These are phyloP conservation scores for Grosmannia serpens DNA, from an alignment of 2,329 filamentous ascomycete genomes.

Conservation along the genomic window DNA sequence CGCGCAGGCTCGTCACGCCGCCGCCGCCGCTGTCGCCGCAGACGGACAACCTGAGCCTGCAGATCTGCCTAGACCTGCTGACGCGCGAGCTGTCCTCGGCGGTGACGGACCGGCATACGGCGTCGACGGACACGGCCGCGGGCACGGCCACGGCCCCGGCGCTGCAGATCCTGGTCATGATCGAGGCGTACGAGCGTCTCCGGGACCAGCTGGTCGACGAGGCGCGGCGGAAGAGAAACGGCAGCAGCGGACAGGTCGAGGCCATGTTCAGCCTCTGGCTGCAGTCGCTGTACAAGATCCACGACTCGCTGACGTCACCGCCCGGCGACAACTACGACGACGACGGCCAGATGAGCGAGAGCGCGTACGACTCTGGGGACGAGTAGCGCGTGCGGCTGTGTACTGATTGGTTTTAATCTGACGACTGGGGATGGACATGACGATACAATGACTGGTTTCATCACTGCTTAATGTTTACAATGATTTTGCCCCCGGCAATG, in stretches of 20 bases:
- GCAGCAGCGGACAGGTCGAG: constrained; percentile 22
- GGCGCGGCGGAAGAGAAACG: constrained; percentile 14
- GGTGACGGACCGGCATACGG: constrained; percentile 12
- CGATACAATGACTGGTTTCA: background rate
- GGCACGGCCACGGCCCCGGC: constrained; percentile 25
- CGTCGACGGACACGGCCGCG: background rate
- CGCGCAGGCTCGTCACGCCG: background rate
- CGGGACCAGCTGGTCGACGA: constrained; percentile 30
- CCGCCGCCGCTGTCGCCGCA: constrained; percentile 4
- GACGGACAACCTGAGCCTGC: constrained; percentile 29
- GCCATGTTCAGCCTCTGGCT: constrained; percentile 41
- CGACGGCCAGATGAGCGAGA: constrained; percentile 16
- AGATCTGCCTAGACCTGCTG: constrained; percentile 40
- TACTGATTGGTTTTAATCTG: background rate
- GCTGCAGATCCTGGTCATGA: constrained; percentile 45
- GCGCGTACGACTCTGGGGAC: constrained; percentile 20
- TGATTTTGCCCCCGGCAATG: background rate
- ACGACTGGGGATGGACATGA: background rate
- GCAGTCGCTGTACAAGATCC: constrained; percentile 33
- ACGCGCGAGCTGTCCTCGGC: constrained; percentile 36
- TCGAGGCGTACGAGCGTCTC: constrained; percentile 45
- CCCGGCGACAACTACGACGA: constrained; percentile 11
- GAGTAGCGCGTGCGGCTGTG: background rate
- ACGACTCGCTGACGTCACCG: constrained; percentile 25
- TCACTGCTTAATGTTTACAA: background rate